phyloP scores from a whole-genome alignment of 2,329 filamentous ascomycete genomes.

The Fusarium tjaetaba region DNA sequence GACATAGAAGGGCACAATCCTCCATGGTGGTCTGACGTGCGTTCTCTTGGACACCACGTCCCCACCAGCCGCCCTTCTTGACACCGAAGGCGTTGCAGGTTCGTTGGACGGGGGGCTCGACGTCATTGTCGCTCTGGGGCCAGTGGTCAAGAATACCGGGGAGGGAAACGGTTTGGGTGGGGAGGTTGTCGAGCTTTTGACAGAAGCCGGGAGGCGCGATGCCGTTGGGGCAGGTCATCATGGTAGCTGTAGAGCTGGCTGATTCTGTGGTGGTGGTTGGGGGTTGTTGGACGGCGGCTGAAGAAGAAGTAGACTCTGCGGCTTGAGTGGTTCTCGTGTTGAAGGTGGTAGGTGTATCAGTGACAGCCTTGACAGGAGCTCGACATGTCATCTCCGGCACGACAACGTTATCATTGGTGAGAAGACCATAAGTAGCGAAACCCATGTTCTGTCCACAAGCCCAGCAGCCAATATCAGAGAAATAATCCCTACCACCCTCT shows the following conservation, averaged over 20 bases:
- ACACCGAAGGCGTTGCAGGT: conserved; percentile 7
- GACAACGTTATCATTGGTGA: neutral
- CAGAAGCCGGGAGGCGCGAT: neutral
- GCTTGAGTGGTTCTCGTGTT: neutral
- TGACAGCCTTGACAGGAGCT: neutral
- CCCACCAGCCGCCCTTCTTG: conserved; percentile 5
- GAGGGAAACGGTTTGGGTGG: neutral
- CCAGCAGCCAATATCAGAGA: conserved; percentile 1
- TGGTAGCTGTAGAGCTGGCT: neutral
- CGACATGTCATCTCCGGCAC: neutral
- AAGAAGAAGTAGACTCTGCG: neutral
- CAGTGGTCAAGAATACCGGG: neutral
- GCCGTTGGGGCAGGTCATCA: neutral
- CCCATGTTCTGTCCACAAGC: conserved; percentile 16
- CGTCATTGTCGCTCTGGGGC: neutral
- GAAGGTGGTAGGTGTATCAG: neutral
- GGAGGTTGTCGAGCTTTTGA: neutral
- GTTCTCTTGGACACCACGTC: neutral
- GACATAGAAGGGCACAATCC: conserved; percentile 5
- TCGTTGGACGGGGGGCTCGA: neutral
- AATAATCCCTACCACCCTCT: neutral
- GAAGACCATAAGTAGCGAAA: neutral
- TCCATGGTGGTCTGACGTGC: conserved; percentile 1
- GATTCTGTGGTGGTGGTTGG: neutral
- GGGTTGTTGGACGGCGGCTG: neutral